Base-by-base conservation (phyloP, 2,329 filamentous ascomycete species). In the Phyllosticta capitalensis region DNA sequence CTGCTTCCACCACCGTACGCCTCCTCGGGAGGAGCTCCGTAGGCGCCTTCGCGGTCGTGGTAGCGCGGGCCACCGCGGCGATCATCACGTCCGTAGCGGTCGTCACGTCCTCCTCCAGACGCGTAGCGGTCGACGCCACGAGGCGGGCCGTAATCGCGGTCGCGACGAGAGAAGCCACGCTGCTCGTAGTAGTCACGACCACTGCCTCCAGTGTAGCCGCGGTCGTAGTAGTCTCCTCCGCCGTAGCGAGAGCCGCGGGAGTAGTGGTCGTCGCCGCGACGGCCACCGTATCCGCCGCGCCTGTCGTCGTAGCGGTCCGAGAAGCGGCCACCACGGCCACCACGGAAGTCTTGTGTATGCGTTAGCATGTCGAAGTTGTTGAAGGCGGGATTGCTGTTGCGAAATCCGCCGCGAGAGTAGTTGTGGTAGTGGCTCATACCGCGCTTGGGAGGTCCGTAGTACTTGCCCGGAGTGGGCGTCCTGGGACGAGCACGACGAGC, bases 361-460 rank as follows among this genome's bases (percentile, higher is more conserved):
- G 50, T 56, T n/a, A 60, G 55, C 26, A 51, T 9, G 48, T 64
- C 58, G 64, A 64, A 33, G 64, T 24, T 5, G 19, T 24, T 22
- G 33, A 62, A 56, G 38, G 49, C 55, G 20, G 12, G 21, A 20
- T 58, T 50, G 49, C 24, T 26, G 24, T 7, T 26, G 24, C 24
- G 5, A 14, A 53, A 45, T 51, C 50, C 53, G 38, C 19, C 17
- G 19, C 33, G 28, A 2, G 54, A 58, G 59, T 20, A 58, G 59
- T 20, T 61, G 26, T 45, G 49, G 10, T 9, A 30, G 30, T 30
- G 38, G 24, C 51, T 66, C 88, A 80, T 79, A 94, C 92, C 92
- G 81, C 94, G 84, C 86, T 99, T 99, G 64, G 94, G 94, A 63
- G 94, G 94, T 56, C 94, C 94, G 72, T 96, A 97, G 83, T 99